Evolutionary conservation across 352 stramenopile species (phyloP).

Genomic region (Globisporangium spinosum): DNA sequence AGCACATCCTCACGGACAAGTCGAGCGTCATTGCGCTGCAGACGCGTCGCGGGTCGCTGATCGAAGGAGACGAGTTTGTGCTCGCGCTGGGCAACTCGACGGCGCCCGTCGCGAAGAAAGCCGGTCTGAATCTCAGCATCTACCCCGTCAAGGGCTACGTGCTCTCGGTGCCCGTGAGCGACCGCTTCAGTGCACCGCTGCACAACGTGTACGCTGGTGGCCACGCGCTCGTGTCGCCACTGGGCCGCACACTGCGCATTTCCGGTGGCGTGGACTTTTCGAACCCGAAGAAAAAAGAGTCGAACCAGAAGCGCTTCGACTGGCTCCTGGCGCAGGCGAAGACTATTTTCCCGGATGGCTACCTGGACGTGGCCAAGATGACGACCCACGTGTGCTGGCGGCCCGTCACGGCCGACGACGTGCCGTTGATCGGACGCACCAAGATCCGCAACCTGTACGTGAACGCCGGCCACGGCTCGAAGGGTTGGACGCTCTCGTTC

Average conservation of each 20-base stretch:
- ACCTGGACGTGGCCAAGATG: constrained; percentile 76
- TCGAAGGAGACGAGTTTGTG: constrained; percentile 87
- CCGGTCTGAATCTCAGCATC: constrained; percentile 73
- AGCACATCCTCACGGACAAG: constrained; percentile 74
- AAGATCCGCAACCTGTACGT: constrained; percentile 81
- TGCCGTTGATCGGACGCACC: constrained; percentile 77
- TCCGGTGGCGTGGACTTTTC: constrained; percentile 80
- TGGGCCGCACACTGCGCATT: constrained; percentile 70
- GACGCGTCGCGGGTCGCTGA: constrained; percentile 72
- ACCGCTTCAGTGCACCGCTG: constrained; percentile 53
- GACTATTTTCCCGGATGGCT: constrained; percentile 75
- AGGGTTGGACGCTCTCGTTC: constrained; percentile 84
- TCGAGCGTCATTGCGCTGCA: constrained; percentile 77
- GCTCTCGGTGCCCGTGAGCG: constrained; percentile 72
- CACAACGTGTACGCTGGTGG: constrained; percentile 85
- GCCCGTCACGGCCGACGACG: constrained; percentile 78
- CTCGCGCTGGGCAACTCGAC: constrained; percentile 80
- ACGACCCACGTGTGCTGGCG: constrained; percentile 80
- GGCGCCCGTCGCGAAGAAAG: constrained; percentile 54
- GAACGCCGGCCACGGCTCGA: constrained; percentile 82
- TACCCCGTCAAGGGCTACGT: constrained; percentile 87
- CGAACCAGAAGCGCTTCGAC: constrained; percentile 67
- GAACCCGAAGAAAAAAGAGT: constrained; percentile 55
- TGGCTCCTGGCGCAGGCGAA: constrained; percentile 76
- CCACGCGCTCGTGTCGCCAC: constrained; percentile 66